Evolutionary conservation across 441 rosid genomes (phyloP).

Genomic region (Gossypium schwendimanii): DNA sequence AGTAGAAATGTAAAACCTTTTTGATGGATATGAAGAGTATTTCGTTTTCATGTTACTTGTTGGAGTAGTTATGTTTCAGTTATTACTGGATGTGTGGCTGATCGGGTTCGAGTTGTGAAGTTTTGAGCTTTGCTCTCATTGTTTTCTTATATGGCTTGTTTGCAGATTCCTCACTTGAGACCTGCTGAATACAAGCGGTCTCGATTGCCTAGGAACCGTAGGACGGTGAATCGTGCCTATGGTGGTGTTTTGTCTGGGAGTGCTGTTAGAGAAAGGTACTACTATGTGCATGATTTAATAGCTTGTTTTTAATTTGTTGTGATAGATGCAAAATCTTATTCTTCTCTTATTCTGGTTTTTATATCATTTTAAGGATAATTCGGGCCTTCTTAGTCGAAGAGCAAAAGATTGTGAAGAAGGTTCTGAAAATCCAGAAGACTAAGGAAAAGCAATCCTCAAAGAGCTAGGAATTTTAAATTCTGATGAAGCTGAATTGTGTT

Average conservation of each 20-base stretch:
- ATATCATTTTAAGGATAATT: constrained; percentile 43
- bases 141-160: neutral
- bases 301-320: too few species aligned
- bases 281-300: neutral
- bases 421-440: constrained; percentile 74
- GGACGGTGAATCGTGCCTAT: constrained; percentile 52
- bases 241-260: constrained; percentile 61
- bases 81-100: neutral
- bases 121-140: neutral
- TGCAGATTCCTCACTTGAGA: constrained; percentile 59
- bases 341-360: neutral
- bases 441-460: constrained; percentile 62
- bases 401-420: constrained; percentile 87
- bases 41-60: neutral
- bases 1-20: neutral
- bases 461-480: constrained; percentile 30
- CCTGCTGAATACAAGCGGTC: constrained; percentile 54
- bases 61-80: neutral
- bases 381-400: constrained; percentile 87
- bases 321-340: neutral
- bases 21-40: too few species aligned
- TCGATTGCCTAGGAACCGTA: constrained; percentile 39
- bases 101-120: neutral
- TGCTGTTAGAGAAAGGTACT: constrained; percentile 56
- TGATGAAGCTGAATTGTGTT: neutral